phyloP scores from a whole-genome alignment of 805 yeast genomes.

The Metschnikowia corniflorae region DNA sequence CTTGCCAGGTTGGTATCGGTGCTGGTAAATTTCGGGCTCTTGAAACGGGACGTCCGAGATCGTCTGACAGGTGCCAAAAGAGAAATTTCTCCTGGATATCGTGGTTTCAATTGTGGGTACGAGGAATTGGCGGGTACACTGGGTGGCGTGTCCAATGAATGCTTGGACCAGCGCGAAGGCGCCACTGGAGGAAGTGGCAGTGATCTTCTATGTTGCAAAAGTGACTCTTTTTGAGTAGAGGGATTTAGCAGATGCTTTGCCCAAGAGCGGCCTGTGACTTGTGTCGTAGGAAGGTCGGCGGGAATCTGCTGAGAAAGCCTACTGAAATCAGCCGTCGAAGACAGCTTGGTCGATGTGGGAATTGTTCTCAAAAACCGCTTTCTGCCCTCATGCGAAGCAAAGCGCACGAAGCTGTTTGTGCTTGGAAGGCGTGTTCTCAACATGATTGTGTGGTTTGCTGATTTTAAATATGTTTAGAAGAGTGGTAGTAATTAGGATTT shows the following conservation, averaged over 20 bases:
- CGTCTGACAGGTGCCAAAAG: constrained; percentile 21
- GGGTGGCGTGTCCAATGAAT: constrained; percentile 14
- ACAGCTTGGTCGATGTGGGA: constrained; percentile 17
- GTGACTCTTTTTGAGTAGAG: too few relatives aligned
- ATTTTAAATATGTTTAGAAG: not conserved
- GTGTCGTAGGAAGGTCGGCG: constrained; percentile 7
- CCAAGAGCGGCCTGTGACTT: constrained; percentile 8
- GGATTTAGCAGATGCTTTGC: constrained; percentile 2
- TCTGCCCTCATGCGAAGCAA: constrained; percentile 15
- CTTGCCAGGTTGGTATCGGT: not conserved
- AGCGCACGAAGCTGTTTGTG: constrained; percentile 13
- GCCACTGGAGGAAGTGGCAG: constrained; percentile 1
- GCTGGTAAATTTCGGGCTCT: not conserved
- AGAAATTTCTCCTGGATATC: constrained; percentile 6
- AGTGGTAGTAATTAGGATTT: not conserved
- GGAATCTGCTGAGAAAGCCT: constrained; percentile 8
- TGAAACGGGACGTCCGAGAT: constrained; percentile 32
- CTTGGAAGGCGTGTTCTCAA: constrained; percentile 11
- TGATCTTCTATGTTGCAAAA: constrained; percentile 1
- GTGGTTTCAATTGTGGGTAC: too few relatives aligned
- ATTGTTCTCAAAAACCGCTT: constrained; percentile 29
- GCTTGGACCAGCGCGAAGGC: constrained; percentile 31
- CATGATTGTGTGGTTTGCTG: constrained; percentile 5
- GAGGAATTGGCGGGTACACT: not conserved
- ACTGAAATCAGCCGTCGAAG: constrained; percentile 13